Evolutionary conservation across 1,284 basidiomycete genomes (phyloP), one percentile per base, ranked within the genome.

Genomic region (Malassezia vespertilionis): DNA sequence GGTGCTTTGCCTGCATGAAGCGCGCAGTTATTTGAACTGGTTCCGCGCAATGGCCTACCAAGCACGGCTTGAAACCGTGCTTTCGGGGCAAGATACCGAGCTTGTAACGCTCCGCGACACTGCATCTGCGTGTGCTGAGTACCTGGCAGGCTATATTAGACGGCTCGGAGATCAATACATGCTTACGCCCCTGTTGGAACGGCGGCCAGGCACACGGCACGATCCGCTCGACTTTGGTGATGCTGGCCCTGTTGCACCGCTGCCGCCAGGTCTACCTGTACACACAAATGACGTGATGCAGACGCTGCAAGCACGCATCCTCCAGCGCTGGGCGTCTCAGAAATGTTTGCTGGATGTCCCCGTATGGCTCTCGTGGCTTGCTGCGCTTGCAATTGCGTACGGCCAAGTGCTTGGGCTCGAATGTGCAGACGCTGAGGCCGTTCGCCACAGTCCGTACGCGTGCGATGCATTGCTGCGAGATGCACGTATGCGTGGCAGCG

Each of bases 181-280:
- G 12, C 14, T 2, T n/a, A 12, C 24, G 9, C 23, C n/a, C n/a
- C 37, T 39, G 1, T 15, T 39, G 5, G 18, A 39, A 23, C 46
- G 46, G 10, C 40, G 33, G 2, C 26, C 40, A 5, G 46, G 46
- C 33, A 41, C 40, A 3, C 34, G 46, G 2, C 32, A 31, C 22
- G 46, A 49, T 18, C 46, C 46, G 2, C 36, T 43, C 9, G 46
- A 49, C 32, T 49, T 40, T 40, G 46, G n/a, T 5, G 40, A 42
- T 22, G 34, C 46, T 5, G 17, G 20, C 3, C 15, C 33, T 9
- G 18, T 33, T 6, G 12, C 18, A 14, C 32, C 46, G 10, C 39
- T 48, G 6, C 40, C 46, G 2, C 21, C 28, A 7, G 37, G 24
- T 4, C 37, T 39, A 5, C 37, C 37, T 5, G 10, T 39, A 18